These are phyloP conservation scores for Dactylella cylindrospora DNA, from an alignment of 2,329 filamentous ascomycete species.

Conservation along the genomic window DNA sequence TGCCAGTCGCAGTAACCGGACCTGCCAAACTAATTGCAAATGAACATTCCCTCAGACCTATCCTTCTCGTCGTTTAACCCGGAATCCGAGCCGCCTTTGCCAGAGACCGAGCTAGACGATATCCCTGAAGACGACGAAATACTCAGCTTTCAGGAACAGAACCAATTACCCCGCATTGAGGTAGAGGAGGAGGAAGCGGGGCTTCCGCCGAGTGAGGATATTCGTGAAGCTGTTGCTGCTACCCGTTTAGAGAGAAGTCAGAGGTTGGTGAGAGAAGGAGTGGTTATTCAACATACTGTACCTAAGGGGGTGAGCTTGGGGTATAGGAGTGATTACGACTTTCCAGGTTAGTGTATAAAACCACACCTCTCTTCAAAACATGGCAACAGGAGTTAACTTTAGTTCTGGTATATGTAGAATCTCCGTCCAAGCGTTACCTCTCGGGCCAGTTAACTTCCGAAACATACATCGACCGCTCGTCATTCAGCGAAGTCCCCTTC, in stretches of 20 bases:
- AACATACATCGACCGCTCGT: conserved; percentile 22
- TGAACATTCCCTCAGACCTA: conserved; percentile 36
- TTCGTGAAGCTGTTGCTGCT: conserved; percentile 55
- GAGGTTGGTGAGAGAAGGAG: conserved; percentile 54
- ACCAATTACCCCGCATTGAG: conserved; percentile 3
- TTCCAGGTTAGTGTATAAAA: conserved; percentile 48
- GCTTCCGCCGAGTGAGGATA: conserved; percentile 50
- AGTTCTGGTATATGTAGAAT: conserved; percentile 45
- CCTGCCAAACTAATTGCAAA: conserved; percentile 23
- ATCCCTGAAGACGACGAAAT: conserved; percentile 41
- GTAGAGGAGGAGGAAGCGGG: conserved; percentile 1
- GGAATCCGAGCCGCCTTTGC: conserved; percentile 18
- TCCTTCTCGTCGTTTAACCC: conserved; percentile 33
- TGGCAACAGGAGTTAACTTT: conserved; percentile 59
- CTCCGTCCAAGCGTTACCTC: conserved; percentile 46
- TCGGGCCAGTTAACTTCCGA: conserved; percentile 46
- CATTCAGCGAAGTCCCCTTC: conserved; percentile 33
- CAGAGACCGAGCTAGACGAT: conserved; percentile 25
- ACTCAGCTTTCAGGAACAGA: conserved; percentile 2
- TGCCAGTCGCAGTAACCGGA: neutral
- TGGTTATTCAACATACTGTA: conserved; percentile 59
- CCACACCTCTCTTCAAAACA: neutral
- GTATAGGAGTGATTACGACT: conserved; percentile 58
- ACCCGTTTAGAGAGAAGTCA: conserved; percentile 53
- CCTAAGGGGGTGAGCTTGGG: conserved; percentile 55